Conservation (phyloP, 2,329 filamentous ascomycete genomes). For the Botryotinia narcissicola region DNA sequence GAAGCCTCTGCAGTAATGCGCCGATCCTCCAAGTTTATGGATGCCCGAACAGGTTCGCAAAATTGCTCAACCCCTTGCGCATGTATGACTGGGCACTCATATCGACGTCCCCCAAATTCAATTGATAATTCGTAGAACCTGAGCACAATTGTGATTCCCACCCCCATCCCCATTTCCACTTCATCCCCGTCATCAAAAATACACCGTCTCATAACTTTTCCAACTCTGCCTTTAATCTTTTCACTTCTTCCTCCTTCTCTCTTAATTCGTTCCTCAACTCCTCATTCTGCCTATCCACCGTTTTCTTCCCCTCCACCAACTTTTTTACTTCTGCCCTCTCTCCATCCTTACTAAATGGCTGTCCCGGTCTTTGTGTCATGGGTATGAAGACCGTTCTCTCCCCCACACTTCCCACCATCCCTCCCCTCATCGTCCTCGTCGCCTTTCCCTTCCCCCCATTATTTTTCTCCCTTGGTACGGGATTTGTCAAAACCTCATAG, state of each 20-base stretch:
- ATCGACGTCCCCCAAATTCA: no score
- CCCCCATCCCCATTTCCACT: no score
- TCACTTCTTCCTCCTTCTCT: constrained; percentile 32
- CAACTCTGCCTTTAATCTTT: constrained; percentile 25
- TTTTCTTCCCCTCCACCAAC: constrained; percentile 60
- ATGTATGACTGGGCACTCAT: not conserved
- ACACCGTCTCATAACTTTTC: not conserved
- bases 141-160: not conserved
- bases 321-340: constrained; percentile 62
- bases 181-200: not conserved
- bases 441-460: constrained; percentile 55
- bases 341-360: constrained; percentile 71
- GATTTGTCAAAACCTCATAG: constrained; percentile 79
- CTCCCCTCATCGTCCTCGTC: constrained; percentile 47
- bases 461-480: constrained; percentile 46
- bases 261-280: constrained; percentile 29
- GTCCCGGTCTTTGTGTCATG: constrained; percentile 60
- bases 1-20: not conserved
- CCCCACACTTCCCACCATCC: constrained; percentile 44
- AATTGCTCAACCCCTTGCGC: not conserved
- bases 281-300: constrained; percentile 51
- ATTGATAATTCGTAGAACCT: not conserved
- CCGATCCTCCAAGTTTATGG: not conserved
- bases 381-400: constrained; percentile 76
- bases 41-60: not conserved